A percentile compares a stretch with the other conserved stretches of the same genome.
Conservation (phyloP, 805 yeast genomes). For the Saturnispora bothae region DNA sequence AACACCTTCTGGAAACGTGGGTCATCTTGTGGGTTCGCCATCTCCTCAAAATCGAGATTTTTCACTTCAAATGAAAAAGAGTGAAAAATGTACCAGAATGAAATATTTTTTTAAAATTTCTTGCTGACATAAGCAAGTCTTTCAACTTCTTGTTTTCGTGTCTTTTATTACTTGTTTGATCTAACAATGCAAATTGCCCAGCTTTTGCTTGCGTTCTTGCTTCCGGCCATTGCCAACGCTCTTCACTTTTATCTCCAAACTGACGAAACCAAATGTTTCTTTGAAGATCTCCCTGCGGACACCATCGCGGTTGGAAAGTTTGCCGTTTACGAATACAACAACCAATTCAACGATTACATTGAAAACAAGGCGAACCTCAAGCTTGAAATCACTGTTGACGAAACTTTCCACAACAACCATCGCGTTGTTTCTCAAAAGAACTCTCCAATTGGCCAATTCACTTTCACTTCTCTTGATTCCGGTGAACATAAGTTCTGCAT, state of each 20-base stretch:
- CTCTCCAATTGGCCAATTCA: constrained; percentile 54
- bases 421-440: constrained; percentile 64
- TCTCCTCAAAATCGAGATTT: not conserved
- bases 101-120: not conserved
- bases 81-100: not conserved
- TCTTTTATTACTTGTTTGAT: not conserved
- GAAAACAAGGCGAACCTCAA: constrained; percentile 42
- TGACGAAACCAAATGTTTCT: constrained; percentile 73
- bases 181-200: not conserved
- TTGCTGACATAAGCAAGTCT: no score
- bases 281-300: constrained; percentile 65
- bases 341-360: constrained; percentile 35
- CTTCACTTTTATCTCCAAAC: constrained; percentile 74
- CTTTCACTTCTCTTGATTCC: constrained; percentile 61
- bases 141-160: not conserved
- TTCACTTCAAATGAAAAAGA: not conserved
- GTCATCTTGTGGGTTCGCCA: constrained; percentile 31
- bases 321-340: constrained; percentile 54
- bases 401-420: constrained; percentile 69
- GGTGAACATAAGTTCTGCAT: constrained; percentile 77
- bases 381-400: constrained; percentile 62
- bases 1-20: constrained; percentile 70
- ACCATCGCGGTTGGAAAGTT: constrained; percentile 75
- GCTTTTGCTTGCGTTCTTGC: constrained; percentile 1
- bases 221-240: constrained; percentile 27